Evolutionary conservation across 805 yeast genomes (phyloP), one percentile per base, ranked within the genome.

Genomic region (Tetrapisispora taiwanensis): DNA sequence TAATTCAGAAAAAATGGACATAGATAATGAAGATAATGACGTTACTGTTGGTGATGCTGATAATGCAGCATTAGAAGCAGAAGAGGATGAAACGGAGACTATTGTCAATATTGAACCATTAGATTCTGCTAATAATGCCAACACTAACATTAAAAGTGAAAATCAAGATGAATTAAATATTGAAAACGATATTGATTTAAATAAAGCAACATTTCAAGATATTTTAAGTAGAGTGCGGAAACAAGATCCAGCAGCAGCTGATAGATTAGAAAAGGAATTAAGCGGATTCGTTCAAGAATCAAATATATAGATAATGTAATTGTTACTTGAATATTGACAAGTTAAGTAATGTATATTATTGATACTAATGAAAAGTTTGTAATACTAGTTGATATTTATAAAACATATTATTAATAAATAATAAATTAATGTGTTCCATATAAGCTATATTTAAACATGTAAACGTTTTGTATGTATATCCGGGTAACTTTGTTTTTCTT

Each of bases 1-100:
- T 12, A 49, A 45, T 2, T 49, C 42, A 13, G 54, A 52, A 2
- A 52, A 51, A 4, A 53, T 49, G 15, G 54, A 44, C 3, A 60
- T 51, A 4, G 54, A 42, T 10, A 60, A 56, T 3, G 62, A 31
- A 31, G 34, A 52, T 13, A 59, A 55, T 17, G 62, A 59, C 24
- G 59, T 58, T 10, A 55, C 54, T 7, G 53, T 62, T 13, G 66
- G 62, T 7, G 65, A 60, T 24, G 54, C 56, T 2, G 64, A 61
- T 36, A 65, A 59, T 8, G 58, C 51, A 1, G 60, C 50, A 1
- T 45, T 55, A 28, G 65, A 55, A n/a, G 62, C 55, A 2, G 66
- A 62, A 30, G 65, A 58, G 39, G 53, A 47, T 2, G 63, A 58
- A 15, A 59, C 52, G 6, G 63, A 64, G 38, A 63, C 56, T 3